Evolutionary conservation across 192 early-diverging fungal genomes (phyloP), one percentile per base, ranked within the genome.

Genomic region (Gamsiella multidivaricata): DNA sequence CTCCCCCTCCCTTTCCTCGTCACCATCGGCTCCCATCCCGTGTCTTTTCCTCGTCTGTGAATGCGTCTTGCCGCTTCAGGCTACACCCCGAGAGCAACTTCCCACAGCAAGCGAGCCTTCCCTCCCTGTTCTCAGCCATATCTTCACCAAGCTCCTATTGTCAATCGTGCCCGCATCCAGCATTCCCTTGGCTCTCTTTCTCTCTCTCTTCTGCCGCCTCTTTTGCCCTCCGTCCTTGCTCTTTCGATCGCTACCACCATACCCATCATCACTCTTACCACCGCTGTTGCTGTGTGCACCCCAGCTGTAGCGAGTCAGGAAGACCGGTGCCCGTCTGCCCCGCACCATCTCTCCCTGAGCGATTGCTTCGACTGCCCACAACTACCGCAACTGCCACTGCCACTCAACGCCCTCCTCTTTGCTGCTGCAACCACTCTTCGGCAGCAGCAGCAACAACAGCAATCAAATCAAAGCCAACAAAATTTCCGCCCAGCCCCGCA

Each of bases 221-320:
- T 34, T 34, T 43, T 22, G 26, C 22, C 22, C 54, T 49, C 12
- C 22, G 43, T 20, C 49, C 47, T 33, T 33, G 0, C n/a, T n/a
- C 54, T 29, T 25, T 20, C 54, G 14, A 7, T 60, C 54, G 0
- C 49, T 65, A 15, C 36, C 60, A n/a, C 14, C n/a, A 39, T 51
- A 14, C 6, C 45, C 43, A 22, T 39, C 23, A 34, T 25, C 56
- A 9, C 57, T 41, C 28, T 29, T 54, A 14, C 36, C 29, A 17
- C 43, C 9, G 55, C 49, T 9, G 25, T 54, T 67, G 29, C 43
- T 61, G 57, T 51, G 54, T 47, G 49, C 69, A 54, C 39, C 51
- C 62, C 37, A 73, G 61, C 54, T 58, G 33, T 46, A 45, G 61
- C 61, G 58, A 31, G 18, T 36, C 70, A 65, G 70, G 70, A 49